These are phyloP conservation scores for Lineolata rhizophorae DNA, from an alignment of 495 filamentous ascomycete species.

Conservation along the genomic window DNA sequence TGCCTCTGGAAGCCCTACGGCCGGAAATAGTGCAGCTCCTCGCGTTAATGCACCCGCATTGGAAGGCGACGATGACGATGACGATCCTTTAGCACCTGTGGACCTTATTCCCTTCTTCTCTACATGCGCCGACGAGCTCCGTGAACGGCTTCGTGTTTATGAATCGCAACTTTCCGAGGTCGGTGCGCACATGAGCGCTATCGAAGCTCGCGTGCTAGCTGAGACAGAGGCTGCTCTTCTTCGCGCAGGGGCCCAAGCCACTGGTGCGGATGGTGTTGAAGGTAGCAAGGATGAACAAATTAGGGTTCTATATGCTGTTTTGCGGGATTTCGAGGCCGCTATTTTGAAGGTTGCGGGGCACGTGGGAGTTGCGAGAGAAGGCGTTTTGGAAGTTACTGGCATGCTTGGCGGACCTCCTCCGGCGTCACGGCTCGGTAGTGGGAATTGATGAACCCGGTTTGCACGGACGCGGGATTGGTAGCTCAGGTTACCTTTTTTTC, in stretches of 20 bases:
- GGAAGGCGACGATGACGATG: conserved; percentile 26
- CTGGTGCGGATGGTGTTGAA: too few species aligned
- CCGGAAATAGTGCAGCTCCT: too few species aligned
- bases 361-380: conserved; percentile 45
- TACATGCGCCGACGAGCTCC: conserved; percentile 48
- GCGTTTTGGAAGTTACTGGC: conserved; percentile 49
- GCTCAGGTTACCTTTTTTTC: too few species aligned
- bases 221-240: conserved; percentile 45
- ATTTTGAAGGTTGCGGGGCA: conserved; percentile 55
- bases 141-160: conserved; percentile 39
- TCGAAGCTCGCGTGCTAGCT: conserved; percentile 45
- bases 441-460: too few species aligned
- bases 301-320: conserved; percentile 39
- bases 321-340: conserved; percentile 57
- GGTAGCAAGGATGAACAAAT: too few species aligned
- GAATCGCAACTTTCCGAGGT: conserved; percentile 54
- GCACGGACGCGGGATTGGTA: too few species aligned
- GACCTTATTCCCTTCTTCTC: conserved; percentile 62
- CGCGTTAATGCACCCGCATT: not conserved
- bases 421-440: too few species aligned
- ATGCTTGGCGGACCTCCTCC: too few species aligned
- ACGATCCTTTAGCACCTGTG: conserved; percentile 26
- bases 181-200: conserved; percentile 55
- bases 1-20: conserved; percentile 4
- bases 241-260: too few species aligned